phyloP scores from a whole-genome alignment of 2,329 filamentous ascomycete genomes.

The Alternaria angustiovoidea region DNA sequence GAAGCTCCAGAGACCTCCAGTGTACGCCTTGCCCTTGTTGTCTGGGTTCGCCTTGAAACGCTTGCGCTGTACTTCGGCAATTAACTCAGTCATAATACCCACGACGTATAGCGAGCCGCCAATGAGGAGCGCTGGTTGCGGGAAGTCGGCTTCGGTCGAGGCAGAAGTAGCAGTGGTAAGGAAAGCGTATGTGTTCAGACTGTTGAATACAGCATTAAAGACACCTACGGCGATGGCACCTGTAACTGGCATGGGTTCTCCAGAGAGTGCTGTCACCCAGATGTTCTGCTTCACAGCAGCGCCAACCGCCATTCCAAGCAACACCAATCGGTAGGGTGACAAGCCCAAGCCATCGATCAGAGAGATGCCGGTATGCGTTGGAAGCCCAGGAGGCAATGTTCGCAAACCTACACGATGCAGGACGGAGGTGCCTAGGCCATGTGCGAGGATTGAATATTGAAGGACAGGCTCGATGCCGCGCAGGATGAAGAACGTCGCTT shows the following conservation, averaged over 20 bases:
- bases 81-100: constrained; percentile 63
- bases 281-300: constrained; percentile 65
- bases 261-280: constrained; percentile 58
- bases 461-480: constrained; percentile 58
- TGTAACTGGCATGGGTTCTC: constrained; percentile 59
- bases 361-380: constrained; percentile 50
- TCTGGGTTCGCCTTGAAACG: constrained; percentile 60
- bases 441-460: constrained; percentile 60
- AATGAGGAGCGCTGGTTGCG: constrained; percentile 54
- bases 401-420: constrained; percentile 58
- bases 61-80: constrained; percentile 65
- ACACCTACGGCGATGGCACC: constrained; percentile 56
- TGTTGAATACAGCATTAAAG: constrained; percentile 66
- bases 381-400: constrained; percentile 53
- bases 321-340: constrained; percentile 59
- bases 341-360: constrained; percentile 57
- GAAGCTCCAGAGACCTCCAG: constrained; percentile 58
- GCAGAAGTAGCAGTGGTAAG: constrained; percentile 60
- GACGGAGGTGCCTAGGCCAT: constrained; percentile 52
- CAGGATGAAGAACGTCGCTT: constrained; percentile 54
- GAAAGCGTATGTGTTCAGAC: constrained; percentile 64
- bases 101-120: constrained; percentile 60
- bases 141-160: constrained; percentile 51
- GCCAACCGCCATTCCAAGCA: constrained; percentile 63
- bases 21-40: constrained; percentile 63